phyloP scores from a whole-genome alignment of 179 eudicot species.

The Camellia oleifera region DNA sequence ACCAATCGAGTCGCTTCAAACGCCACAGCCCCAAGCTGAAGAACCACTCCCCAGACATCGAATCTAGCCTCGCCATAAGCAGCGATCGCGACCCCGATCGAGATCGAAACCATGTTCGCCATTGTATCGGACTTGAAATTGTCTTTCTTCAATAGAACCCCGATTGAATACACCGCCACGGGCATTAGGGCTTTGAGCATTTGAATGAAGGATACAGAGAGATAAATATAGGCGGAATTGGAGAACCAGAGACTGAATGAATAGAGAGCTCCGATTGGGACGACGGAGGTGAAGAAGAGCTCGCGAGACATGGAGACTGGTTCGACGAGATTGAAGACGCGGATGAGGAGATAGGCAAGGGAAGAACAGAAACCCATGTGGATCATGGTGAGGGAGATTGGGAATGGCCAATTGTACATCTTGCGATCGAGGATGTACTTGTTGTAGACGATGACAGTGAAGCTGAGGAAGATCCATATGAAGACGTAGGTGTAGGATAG shows the following conservation, averaged over 20 bases:
- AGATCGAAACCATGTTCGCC: slow-evolving; percentile 71
- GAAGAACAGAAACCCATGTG: slow-evolving; percentile 73
- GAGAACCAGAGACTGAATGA: slow-evolving; percentile 67
- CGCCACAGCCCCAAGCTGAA: slow-evolving; percentile 68
- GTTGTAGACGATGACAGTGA: slow-evolving; percentile 63
- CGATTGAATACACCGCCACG: slow-evolving; percentile 61
- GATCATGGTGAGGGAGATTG: slow-evolving; percentile 66
- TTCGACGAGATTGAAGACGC: slow-evolving; percentile 53
- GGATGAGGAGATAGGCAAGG: slow-evolving; percentile 49
- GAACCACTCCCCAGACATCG: slow-evolving; percentile 62
- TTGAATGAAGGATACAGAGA: slow-evolving; percentile 70
- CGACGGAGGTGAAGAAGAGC: slow-evolving; percentile 41
- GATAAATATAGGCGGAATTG: slow-evolving; percentile 70
- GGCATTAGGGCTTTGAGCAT: slow-evolving; percentile 83
- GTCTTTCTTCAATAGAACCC: slow-evolving; percentile 50
- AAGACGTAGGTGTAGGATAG: slow-evolving; percentile 52
- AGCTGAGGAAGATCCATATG: slow-evolving; percentile 55
- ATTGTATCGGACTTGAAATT: slow-evolving; percentile 42
- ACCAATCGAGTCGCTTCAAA: slow-evolving; percentile 80
- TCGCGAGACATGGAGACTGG: slow-evolving; percentile 50
- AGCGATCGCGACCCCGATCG: slow-evolving; percentile 76
- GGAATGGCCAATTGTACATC: slow-evolving; percentile 65
- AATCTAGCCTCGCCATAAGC: slow-evolving; percentile 80
- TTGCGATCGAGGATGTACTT: slow-evolving; percentile 19
- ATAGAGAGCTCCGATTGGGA: slow-evolving; percentile 64